A percentile compares a stretch with the other conserved stretches of the same genome.
These are phyloP conservation scores for Plantago rigida DNA, from an alignment of 305 asterid genomes.

Conservation along the genomic window DNA sequence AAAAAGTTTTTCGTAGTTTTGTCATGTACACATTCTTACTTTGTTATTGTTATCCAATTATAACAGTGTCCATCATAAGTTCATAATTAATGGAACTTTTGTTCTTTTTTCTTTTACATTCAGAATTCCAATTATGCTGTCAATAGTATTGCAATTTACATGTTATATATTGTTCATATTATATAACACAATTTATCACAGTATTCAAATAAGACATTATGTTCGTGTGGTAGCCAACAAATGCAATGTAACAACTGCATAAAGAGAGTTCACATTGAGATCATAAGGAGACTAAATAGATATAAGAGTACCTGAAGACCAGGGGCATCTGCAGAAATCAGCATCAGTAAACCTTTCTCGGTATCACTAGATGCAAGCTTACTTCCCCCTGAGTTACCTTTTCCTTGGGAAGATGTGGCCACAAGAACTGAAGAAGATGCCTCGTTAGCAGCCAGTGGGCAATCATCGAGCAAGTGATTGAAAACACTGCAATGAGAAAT, in stretches of 20 bases:
- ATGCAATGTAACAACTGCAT: neutral
- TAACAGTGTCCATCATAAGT: too few species aligned
- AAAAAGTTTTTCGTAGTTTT: too few species aligned
- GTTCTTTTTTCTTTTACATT: too few species aligned
- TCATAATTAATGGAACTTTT: too few species aligned
- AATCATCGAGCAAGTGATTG: conserved; percentile 82
- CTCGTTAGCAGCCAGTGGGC: conserved; percentile 79
- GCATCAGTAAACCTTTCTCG: conserved; percentile 74
- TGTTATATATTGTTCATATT: too few species aligned
- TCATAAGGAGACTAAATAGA: conserved; percentile 16
- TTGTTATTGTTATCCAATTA: too few species aligned
- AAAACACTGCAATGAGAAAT: conserved; percentile 57
- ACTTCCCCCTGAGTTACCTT: conserved; percentile 48
- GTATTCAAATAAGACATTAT: too few species aligned
- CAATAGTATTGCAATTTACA: too few species aligned
- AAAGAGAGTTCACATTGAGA: conserved; percentile 9
- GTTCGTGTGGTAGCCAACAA: neutral
- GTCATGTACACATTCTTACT: too few species aligned
- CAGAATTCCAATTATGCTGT: too few species aligned
- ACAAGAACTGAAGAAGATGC: conserved; percentile 79
- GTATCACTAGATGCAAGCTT: conserved; percentile 53
- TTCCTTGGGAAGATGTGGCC: conserved; percentile 62
- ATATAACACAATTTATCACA: too few species aligned
- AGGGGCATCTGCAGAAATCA: conserved; percentile 74
- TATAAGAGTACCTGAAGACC: conserved; percentile 65